Percentiles rank a stretch among this genome's conserved stretches.
Evolutionary conservation across 371 early-diverging fungal genomes (phyloP).

Genomic region (Saksenaea oblongispora): DNA sequence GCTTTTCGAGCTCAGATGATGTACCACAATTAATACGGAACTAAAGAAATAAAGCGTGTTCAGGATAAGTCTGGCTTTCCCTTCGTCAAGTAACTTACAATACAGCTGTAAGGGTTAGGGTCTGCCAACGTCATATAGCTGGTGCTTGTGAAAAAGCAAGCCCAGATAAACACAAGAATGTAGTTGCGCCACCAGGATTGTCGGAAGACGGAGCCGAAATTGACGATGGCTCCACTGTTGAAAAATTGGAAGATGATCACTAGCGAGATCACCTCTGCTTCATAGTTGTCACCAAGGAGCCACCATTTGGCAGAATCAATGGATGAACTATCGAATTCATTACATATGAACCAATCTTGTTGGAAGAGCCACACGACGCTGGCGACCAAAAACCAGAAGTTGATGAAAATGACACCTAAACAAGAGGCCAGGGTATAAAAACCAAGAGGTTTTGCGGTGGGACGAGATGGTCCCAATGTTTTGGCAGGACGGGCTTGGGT

Average conservation of each 20-base stretch:
- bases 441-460: conserved; percentile 74
- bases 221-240: conserved; percentile 67
- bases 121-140: conserved; percentile 62
- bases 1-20: conserved; percentile 35
- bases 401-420: conserved; percentile 68
- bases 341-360: conserved; percentile 72
- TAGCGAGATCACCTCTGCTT: conserved; percentile 63
- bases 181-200: conserved; percentile 64
- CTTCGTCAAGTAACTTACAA: conserved; percentile 25
- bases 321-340: conserved; percentile 70
- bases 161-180: conserved; percentile 57
- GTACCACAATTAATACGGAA: conserved; percentile 82
- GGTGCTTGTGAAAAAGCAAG: conserved; percentile 50
- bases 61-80: neutral
- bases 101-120: conserved; percentile 71
- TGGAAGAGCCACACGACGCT: conserved; percentile 61
- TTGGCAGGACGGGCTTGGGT: conserved; percentile 66
- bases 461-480: conserved; percentile 57
- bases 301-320: conserved; percentile 75
- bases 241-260: conserved; percentile 65
- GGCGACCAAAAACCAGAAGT: conserved; percentile 59
- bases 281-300: conserved; percentile 79
- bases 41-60: conserved; percentile 10
- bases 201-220: conserved; percentile 69
- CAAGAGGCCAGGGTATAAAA: conserved; percentile 65